Evolutionary conservation across 495 filamentous ascomycete genomes (phyloP), one percentile per base, ranked within the genome.

Genomic region (Aspergillus leporis): DNA sequence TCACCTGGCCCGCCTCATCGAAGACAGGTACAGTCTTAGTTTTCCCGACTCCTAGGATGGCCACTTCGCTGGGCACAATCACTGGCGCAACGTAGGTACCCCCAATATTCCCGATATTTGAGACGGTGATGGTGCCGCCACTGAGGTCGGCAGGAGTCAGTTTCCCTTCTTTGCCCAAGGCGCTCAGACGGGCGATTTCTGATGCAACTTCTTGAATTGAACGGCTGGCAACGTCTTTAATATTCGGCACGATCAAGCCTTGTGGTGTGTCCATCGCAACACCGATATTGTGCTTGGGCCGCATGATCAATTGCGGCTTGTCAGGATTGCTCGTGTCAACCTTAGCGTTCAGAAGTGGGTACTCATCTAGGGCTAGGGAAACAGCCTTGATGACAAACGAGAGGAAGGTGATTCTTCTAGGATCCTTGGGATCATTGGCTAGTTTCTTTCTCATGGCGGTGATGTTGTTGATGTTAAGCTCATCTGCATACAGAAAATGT

Each of bases 371-470:
- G 1, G 93, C 83, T 38, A 96, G 79, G 18, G 92, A 97, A 13
- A 97, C 85, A 10, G 95, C 93, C 74, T 99, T 99, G 75, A 98
- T 84, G 53, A 96, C 84, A 72, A 99, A 97, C n/a, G 93, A 89
- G 31, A 97, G 83, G 70, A 89, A 92, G 2, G 94, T 92, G 51
- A 98, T 72, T 69, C 92, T 95, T 31, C 70, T 74, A 28, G 75
- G 74, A 28, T 78, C 64, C 63, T 65, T 68, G 53, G 73, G 58
- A 66, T 81, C 66, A 66, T 61, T 66, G 51, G 64, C 63, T 19
- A 97, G 81, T 41, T 82, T 84, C 36, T 75, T 70, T 18, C 94
- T 87, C 36, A 97, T 78, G 36, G 81, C 74, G 41, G 83, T 84
- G 2, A 98, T 79, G 19, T 83, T 74, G 53, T 86, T 85, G 65